Evolutionary conservation across 495 filamentous ascomycete species (phyloP).

Genomic region (Trichoderma reesei): DNA sequence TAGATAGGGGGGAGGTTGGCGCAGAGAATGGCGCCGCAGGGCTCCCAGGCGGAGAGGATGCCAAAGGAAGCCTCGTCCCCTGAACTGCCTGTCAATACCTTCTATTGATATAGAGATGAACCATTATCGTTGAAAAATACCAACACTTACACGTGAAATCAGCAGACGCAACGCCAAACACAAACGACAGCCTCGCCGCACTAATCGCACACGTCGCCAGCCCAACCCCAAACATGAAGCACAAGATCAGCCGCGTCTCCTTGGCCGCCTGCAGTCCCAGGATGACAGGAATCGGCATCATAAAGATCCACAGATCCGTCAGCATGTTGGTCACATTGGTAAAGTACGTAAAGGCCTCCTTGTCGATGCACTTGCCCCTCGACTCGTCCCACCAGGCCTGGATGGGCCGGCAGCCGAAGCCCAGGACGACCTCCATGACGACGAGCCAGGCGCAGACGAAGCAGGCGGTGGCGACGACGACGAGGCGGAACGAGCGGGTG

Average conservation of each 20-base stretch:
- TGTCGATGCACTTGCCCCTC: conserved; percentile 23
- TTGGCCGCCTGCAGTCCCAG: conserved; percentile 21
- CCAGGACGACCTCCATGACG: conserved; percentile 21
- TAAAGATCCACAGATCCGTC: conserved; percentile 31
- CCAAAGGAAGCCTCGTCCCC: conserved; percentile 31
- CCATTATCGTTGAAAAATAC: neutral
- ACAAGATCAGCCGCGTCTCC: conserved; percentile 27
- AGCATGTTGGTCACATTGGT: conserved; percentile 30
- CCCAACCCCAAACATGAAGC: conserved; percentile 33
- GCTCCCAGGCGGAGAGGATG: conserved; percentile 33
- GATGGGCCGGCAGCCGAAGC: conserved; percentile 26
- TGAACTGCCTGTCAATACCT: conserved; percentile 4
- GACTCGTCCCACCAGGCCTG: conserved; percentile 24
- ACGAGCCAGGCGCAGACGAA: conserved; percentile 18
- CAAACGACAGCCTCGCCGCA: conserved; percentile 27
- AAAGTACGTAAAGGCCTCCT: conserved; percentile 26
- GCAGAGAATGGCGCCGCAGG: conserved; percentile 35
- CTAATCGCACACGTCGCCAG: conserved; percentile 33
- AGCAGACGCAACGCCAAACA: conserved; percentile 28
- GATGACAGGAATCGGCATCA: conserved; percentile 29
- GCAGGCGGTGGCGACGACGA: conserved; percentile 13
- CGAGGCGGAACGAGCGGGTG: conserved; percentile 14
- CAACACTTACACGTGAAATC: conserved; percentile 31
- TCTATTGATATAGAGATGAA: neutral
- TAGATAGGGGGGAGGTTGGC: conserved; percentile 34